These are phyloP conservation scores for Funneliformis mosseae DNA, from an alignment of 192 early-diverging fungal genomes.

Conservation along the genomic window DNA sequence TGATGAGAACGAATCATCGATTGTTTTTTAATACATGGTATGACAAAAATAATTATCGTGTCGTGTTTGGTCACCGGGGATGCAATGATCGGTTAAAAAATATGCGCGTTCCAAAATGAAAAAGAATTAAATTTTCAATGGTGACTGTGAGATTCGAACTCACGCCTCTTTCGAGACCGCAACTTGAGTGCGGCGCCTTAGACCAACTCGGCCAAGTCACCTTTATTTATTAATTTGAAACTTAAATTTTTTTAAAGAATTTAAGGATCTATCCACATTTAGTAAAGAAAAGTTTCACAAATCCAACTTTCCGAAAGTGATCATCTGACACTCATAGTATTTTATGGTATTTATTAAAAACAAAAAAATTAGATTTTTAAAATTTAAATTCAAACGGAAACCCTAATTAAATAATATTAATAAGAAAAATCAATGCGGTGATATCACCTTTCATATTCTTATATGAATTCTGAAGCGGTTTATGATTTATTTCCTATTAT, in stretches of 20 bases:
- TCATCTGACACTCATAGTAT: too few relatives aligned
- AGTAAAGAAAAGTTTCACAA: too few relatives aligned
- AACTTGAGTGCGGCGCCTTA: slow-evolving; percentile 83
- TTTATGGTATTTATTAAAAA: too few relatives aligned
- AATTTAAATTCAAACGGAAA: too few relatives aligned
- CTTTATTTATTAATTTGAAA: slow-evolving; percentile 14
- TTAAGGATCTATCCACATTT: neutral
- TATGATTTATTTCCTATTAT: too few relatives aligned
- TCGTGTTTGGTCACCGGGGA: neutral
- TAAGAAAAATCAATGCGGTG: too few relatives aligned
- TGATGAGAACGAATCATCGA: neutral
- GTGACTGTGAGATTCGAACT: slow-evolving; percentile 71
- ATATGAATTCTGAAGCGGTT: too few relatives aligned
- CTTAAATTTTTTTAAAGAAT: neutral
- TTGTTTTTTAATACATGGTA: slow-evolving; percentile 13
- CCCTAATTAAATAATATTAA: too few relatives aligned
- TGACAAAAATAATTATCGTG: slow-evolving; percentile 4
- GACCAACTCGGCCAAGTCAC: slow-evolving; percentile 71
- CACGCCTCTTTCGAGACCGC: slow-evolving; percentile 80
- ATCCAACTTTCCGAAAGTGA: too few relatives aligned
- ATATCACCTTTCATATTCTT: too few relatives aligned
- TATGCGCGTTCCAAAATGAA: neutral
- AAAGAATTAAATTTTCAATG: slow-evolving; percentile 23
- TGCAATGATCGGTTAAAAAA: neutral
- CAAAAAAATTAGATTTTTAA: too few relatives aligned